Base-by-base conservation (phyloP, 1,139 yeast species). In the Debaryomyces udenii region DNA sequence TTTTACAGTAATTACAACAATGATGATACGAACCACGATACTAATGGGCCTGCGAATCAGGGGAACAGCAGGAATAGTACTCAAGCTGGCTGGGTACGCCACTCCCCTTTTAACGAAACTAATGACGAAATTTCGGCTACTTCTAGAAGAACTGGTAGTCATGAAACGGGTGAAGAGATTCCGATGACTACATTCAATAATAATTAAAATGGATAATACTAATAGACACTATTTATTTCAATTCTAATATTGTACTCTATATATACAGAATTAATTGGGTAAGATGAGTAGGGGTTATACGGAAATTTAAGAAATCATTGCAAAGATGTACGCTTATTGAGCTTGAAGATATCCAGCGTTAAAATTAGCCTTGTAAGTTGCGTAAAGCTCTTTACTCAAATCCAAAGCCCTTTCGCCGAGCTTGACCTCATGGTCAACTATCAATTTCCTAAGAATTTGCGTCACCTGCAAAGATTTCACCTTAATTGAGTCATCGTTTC, bases 1-100 rank as follows among this genome's bases (percentile, higher is more conserved):
- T 71, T 71, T 45, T 61, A 63, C 49, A 55, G 61, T 27, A 49
- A 55, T 18, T 53, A 54, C n/a, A 47, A 50, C 30, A 46, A 49
- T 20, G 46, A 49, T 10, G 47, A 50, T 9, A 44, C 47, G 22
- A 30, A 26, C 26, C 30, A 26, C 6, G 37, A 34, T 24, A 29
- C 16, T 6, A 17, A 34, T 11, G 16, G 28, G 9, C 16, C 22
- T 3, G 35, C 26, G 7, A 14, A 18, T 11, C 29, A 34, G 11
- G 2, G 13, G 24, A 9, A 24, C 26, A 37, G 35, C 30, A 50
- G 41, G 11, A 39, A 40, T 38, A 52, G 40, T 43, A 45, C 41
- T 46, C 44, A 44, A 45, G 49, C 46, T 23, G 57, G 58, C 38
- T 56, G 61, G 61, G 44, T 56, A 29, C 51, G 58, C 30, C 60